A percentile compares a stretch with the other conserved stretches of the same genome.
Conservation (phyloP, 106 monocot genomes). For the Phalaenopsis aphrodite region DNA sequence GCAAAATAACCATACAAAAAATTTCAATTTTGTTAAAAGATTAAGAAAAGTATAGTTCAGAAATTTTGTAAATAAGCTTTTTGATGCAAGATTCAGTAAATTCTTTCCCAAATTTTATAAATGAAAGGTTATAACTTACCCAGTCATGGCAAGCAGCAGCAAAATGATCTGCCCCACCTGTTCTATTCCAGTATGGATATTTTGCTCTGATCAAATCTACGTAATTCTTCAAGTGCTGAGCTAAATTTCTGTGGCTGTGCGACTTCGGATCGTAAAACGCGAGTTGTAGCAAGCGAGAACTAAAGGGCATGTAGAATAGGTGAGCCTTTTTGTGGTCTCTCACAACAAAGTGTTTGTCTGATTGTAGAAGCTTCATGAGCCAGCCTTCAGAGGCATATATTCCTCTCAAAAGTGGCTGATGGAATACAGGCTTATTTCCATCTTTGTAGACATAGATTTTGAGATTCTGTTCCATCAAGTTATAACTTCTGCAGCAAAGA, state of each 20-base stretch:
- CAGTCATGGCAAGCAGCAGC: slow-evolving; percentile 65
- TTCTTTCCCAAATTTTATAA: not conserved
- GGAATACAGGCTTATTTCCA: slow-evolving; percentile 45
- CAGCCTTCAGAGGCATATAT: slow-evolving; percentile 77
- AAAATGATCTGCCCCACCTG: slow-evolving; percentile 57
- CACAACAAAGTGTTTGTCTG: slow-evolving; percentile 25
- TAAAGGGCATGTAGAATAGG: slow-evolving; percentile 60
- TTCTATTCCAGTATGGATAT: slow-evolving; percentile 65
- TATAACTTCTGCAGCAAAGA: slow-evolving; percentile 45
- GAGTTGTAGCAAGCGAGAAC: slow-evolving; percentile 36
- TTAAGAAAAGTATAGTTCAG: too few relatives aligned
- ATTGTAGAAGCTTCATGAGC: slow-evolving; percentile 62
- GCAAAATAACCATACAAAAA: too few relatives aligned
- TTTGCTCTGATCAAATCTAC: slow-evolving; percentile 34
- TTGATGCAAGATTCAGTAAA: too few relatives aligned
- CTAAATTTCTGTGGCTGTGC: slow-evolving; percentile 29
- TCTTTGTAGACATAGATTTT: slow-evolving; percentile 71
- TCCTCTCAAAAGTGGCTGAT: slow-evolving; percentile 47
- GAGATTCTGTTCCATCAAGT: slow-evolving; percentile 48
- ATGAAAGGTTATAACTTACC: slow-evolving; percentile 21
- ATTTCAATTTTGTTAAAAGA: too few relatives aligned
- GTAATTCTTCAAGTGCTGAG: slow-evolving; percentile 25
- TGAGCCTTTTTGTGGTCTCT: slow-evolving; percentile 47
- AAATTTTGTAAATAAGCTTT: too few relatives aligned
- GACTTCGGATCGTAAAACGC: slow-evolving; percentile 36